Evolutionary conservation across 2,329 filamentous ascomycete species (phyloP).

Genomic region (Neospermospora avenae): DNA sequence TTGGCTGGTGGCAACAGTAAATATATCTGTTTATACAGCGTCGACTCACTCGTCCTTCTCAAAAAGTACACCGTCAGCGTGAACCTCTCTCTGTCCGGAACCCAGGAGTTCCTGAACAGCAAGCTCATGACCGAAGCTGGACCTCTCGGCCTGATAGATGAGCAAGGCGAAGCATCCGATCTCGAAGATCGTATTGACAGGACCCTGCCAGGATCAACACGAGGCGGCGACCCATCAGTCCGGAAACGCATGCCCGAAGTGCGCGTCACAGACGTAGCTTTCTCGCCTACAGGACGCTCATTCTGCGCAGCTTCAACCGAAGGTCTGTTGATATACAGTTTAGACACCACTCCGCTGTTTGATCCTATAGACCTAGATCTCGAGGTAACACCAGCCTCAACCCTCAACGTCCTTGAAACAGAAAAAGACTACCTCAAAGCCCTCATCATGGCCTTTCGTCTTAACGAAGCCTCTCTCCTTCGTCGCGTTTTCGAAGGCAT

Average conservation of each 20-base stretch:
- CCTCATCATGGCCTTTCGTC: constrained; percentile 92
- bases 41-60: constrained; percentile 82
- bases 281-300: constrained; percentile 81
- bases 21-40: constrained; percentile 97
- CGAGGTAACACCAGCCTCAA: constrained; percentile 84
- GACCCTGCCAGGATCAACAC: constrained; percentile 78
- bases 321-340: constrained; percentile 86
- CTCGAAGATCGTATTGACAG: constrained; percentile 78
- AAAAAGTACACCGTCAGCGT: constrained; percentile 96
- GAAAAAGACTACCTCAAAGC: constrained; percentile 86
- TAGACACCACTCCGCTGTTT: constrained; percentile 81
- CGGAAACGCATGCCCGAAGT: constrained; percentile 78
- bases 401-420: constrained; percentile 62
- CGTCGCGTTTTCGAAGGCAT: constrained; percentile 82
- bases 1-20: constrained; percentile 95
- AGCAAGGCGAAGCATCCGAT: constrained; percentile 84
- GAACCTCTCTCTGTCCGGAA: constrained; percentile 93
- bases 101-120: constrained; percentile 95
- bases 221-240: constrained; percentile 76
- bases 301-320: constrained; percentile 97
- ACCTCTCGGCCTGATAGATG: constrained; percentile 78
- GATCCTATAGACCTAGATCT: constrained; percentile 96
- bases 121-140: constrained; percentile 88
- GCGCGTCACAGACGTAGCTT: constrained; percentile 77
- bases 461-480: constrained; percentile 81